Percentiles rank a stretch among this genome's conserved stretches.
These are phyloP conservation scores for Trichosanthes cucumerina DNA, from an alignment of 306 rosid genomes.

Conservation along the genomic window DNA sequence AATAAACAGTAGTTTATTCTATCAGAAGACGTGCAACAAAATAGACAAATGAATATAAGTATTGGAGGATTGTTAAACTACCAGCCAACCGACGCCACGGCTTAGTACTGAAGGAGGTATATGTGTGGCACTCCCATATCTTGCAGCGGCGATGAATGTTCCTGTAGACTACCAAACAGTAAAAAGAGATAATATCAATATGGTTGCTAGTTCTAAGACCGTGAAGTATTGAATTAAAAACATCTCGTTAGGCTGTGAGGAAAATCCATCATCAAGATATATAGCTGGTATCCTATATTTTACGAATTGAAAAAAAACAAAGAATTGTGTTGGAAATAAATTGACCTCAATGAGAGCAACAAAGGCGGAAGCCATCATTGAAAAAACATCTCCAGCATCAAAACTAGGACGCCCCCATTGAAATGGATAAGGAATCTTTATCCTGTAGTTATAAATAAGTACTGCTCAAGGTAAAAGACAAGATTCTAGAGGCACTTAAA, in stretches of 20 bases:
- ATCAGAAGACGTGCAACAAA: neutral
- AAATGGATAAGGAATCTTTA: slow-evolving; percentile 85
- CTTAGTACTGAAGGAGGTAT: slow-evolving; percentile 70
- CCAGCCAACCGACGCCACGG: slow-evolving; percentile 95
- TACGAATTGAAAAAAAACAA: neutral
- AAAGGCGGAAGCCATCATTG: slow-evolving; percentile 60
- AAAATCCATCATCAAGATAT: neutral
- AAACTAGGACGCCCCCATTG: slow-evolving; percentile 82
- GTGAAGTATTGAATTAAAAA: no score
- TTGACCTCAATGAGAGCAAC: slow-evolving; percentile 73
- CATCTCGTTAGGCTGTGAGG: neutral
- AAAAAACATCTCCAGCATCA: slow-evolving; percentile 60
- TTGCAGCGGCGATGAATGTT: slow-evolving; percentile 65
- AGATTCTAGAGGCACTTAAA: neutral
- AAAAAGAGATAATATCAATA: neutral
- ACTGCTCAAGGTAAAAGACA: neutral
- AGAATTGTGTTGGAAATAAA: neutral
- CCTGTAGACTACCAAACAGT: slow-evolving; percentile 57
- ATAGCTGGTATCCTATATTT: neutral
- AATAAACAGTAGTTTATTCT: neutral
- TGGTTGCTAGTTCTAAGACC: slow-evolving; percentile 4
- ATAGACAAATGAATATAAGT: neutral
- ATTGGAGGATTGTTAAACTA: slow-evolving; percentile 18
- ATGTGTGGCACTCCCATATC: slow-evolving; percentile 82
- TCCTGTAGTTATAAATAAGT: slow-evolving; percentile 35